These are phyloP conservation scores for Chaetoceros tenuissimus DNA, from an alignment of 108 stramenopile species.

Conservation along the genomic window DNA sequence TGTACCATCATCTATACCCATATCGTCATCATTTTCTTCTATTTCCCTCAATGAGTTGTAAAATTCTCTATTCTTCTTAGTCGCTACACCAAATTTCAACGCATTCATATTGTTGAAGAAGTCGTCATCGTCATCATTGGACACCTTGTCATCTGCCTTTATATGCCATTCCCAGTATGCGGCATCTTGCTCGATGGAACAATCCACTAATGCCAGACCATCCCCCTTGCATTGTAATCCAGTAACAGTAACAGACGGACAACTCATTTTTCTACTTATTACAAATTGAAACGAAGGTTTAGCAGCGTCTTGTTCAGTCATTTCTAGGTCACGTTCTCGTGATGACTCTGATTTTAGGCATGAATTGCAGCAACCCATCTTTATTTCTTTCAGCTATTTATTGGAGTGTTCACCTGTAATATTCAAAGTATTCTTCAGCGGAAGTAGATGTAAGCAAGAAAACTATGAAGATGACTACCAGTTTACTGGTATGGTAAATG, in stretches of 20 bases:
- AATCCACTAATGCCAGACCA: constrained; percentile 55
- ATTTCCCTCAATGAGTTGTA: constrained; percentile 39
- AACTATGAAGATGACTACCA: too few species aligned
- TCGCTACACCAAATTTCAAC: constrained; percentile 67
- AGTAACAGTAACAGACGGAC: constrained; percentile 39
- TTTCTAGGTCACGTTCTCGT: constrained; percentile 18
- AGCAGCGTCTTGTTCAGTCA: constrained; percentile 6
- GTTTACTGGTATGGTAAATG: too few species aligned
- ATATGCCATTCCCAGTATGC: constrained; percentile 86
- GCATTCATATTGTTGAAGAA: constrained; percentile 13
- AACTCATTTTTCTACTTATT: constrained; percentile 39
- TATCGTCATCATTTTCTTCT: constrained; percentile 39
- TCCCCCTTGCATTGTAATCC: constrained; percentile 36
- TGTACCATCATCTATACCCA: constrained; percentile 44
- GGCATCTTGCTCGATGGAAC: constrained; percentile 76
- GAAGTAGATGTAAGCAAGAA: too few species aligned
- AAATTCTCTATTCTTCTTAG: constrained; percentile 58
- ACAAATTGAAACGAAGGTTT: constrained; percentile 24
- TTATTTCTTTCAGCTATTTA: background rate
- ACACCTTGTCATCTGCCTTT: constrained; percentile 9
- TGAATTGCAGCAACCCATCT: constrained; percentile 44
- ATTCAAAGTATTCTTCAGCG: too few species aligned
- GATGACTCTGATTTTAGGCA: constrained; percentile 28
- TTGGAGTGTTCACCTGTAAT: too few species aligned
- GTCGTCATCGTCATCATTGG: constrained; percentile 25